These are phyloP conservation scores for Mycena sp. DNA, from an alignment of 1,284 basidiomycete genomes.

Conservation along the genomic window DNA sequence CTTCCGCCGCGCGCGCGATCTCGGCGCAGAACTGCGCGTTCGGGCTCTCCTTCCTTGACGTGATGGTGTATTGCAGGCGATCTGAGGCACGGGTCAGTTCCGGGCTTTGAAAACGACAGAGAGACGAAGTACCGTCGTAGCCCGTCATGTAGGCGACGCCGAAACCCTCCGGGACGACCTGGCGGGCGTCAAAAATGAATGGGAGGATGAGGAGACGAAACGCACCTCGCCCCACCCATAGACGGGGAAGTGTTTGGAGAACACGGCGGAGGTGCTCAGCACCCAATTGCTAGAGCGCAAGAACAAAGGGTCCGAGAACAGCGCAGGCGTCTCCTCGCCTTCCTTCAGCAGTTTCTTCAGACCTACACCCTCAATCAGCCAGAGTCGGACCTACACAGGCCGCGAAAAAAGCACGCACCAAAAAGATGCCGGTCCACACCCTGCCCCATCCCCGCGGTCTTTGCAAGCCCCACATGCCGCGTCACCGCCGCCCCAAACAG, in stretches of 20 bases:
- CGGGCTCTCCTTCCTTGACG: slow-evolving; percentile 80
- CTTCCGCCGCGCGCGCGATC: slow-evolving; percentile 71
- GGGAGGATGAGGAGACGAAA: neutral
- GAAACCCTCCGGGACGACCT: slow-evolving; percentile 83
- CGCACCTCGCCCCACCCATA: slow-evolving; percentile 90
- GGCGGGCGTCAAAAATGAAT: neutral
- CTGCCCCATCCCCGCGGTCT: slow-evolving; percentile 73
- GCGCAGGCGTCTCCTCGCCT: slow-evolving; percentile 68
- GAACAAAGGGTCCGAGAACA: slow-evolving; percentile 81
- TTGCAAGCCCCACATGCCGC: slow-evolving; percentile 77
- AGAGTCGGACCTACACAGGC: neutral
- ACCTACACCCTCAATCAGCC: slow-evolving; percentile 35
- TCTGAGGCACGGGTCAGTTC: slow-evolving; percentile 51
- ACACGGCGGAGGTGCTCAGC: slow-evolving; percentile 88
- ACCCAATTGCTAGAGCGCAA: slow-evolving; percentile 75
- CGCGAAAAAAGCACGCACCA: slow-evolving; percentile 43
- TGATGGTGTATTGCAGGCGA: slow-evolving; percentile 83
- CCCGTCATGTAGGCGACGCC: slow-evolving; percentile 84
- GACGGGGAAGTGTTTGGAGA: slow-evolving; percentile 79
- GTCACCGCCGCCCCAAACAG: slow-evolving; percentile 75
- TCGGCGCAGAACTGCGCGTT: slow-evolving; percentile 74
- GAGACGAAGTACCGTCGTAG: slow-evolving; percentile 56
- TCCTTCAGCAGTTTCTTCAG: slow-evolving; percentile 71
- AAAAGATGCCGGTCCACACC: slow-evolving; percentile 89
- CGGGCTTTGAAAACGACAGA: neutral